Percentiles rank a stretch among this genome's conserved stretches.
Conservation (phyloP, 2,329 filamentous ascomycete species). For the Arthrinium phaeospermum region DNA sequence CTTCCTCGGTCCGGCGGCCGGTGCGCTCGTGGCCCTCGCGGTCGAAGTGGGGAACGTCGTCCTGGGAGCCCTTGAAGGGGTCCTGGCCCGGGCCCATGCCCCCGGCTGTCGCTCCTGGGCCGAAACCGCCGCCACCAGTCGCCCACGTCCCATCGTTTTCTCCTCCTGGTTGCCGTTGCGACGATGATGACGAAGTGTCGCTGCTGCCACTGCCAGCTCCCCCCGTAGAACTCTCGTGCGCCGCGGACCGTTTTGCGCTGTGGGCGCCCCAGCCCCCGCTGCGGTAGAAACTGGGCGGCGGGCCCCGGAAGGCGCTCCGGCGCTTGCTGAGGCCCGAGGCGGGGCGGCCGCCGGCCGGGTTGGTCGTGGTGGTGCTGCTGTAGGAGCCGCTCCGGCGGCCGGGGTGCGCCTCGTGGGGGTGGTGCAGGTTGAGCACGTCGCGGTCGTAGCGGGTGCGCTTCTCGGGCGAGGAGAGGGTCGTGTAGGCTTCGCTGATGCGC, state of each 20-base stretch:
- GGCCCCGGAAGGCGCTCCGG: slow-evolving; percentile 78
- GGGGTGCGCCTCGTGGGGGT: slow-evolving; percentile 28
- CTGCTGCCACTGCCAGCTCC: slow-evolving; percentile 18
- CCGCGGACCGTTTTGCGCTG: slow-evolving; percentile 60
- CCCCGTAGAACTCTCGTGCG: slow-evolving; percentile 50
- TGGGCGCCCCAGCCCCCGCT: slow-evolving; percentile 79
- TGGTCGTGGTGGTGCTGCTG: slow-evolving; percentile 59
- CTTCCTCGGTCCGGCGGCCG: slow-evolving; percentile 67
- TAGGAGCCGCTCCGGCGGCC: slow-evolving; percentile 52
- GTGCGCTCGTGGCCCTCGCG: slow-evolving; percentile 73
- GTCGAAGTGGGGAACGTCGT: slow-evolving; percentile 80
- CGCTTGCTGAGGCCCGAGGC: slow-evolving; percentile 82
- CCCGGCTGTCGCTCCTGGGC: slow-evolving; percentile 32
- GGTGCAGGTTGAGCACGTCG: slow-evolving; percentile 56
- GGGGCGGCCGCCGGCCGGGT: slow-evolving; percentile 75
- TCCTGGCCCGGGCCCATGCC: slow-evolving; percentile 68
- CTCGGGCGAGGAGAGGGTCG: slow-evolving; percentile 71
- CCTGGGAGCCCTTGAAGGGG: slow-evolving; percentile 47
- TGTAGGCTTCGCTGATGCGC: slow-evolving; percentile 83
- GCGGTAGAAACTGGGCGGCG: slow-evolving; percentile 87
- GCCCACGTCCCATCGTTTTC: slow-evolving; percentile 24
- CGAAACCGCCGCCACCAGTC: neutral
- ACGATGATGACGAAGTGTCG: slow-evolving; percentile 25
- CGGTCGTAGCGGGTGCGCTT: slow-evolving; percentile 85
- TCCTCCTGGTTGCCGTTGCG: slow-evolving; percentile 24